phyloP scores from a whole-genome alignment of 1,284 basidiomycete species.

The Athelia psychrophila region DNA sequence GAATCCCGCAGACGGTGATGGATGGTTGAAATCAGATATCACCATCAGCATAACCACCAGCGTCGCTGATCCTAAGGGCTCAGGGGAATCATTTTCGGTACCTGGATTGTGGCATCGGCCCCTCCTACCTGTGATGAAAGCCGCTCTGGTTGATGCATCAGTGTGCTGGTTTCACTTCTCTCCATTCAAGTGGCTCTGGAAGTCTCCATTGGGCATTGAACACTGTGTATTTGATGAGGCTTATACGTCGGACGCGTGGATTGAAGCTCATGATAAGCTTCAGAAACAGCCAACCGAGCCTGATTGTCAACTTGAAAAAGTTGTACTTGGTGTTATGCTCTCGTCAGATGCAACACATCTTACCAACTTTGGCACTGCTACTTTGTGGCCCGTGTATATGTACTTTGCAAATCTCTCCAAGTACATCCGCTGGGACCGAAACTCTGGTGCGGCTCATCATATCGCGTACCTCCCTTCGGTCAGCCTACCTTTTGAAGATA shows the following conservation, averaged over 20 bases:
- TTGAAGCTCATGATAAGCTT: conserved; percentile 22
- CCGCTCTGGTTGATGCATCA: conserved; percentile 21
- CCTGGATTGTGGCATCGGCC: conserved; percentile 23
- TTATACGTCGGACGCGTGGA: conserved; percentile 27
- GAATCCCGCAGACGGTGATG: background rate
- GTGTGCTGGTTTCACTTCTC: conserved; percentile 21
- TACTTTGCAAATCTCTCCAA: conserved; percentile 35
- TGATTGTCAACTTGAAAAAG: conserved; percentile 15
- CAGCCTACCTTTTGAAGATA: no score
- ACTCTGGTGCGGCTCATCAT: conserved; percentile 25
- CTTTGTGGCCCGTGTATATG: conserved; percentile 35
- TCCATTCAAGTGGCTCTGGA: conserved; percentile 27
- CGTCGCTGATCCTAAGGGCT: conserved; percentile 7
- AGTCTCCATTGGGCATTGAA: conserved; percentile 10
- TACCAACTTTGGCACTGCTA: conserved; percentile 28
- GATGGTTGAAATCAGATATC: conserved; percentile 6
- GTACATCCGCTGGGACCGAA: conserved; percentile 23
- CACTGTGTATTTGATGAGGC: conserved; percentile 23
- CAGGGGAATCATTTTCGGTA: conserved; percentile 14
- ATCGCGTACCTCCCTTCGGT: conserved; percentile 31
- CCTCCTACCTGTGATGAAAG: conserved; percentile 21
- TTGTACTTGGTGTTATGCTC: conserved; percentile 27
- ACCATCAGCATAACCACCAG: conserved; percentile 29
- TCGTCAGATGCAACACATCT: conserved; percentile 37
- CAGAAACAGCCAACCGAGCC: conserved; percentile 12